Conservation (phyloP, 2,329 filamentous ascomycete genomes). For the Penicillium polonicum region DNA sequence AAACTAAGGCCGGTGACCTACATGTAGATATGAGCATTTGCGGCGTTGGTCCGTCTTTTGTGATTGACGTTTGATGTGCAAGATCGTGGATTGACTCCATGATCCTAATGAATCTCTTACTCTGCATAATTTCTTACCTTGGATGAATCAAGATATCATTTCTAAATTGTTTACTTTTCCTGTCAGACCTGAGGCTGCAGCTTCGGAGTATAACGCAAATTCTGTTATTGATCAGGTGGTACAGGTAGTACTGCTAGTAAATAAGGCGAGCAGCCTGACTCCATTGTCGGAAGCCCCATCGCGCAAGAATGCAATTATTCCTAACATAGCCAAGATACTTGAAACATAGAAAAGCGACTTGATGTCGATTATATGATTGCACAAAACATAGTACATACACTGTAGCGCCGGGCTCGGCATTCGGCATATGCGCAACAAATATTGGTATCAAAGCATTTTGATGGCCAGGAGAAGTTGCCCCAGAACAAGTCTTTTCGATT, state of each 20-base stretch:
- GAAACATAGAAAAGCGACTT: constrained; percentile 21
- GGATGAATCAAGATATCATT: constrained; percentile 6
- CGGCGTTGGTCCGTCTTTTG: constrained; percentile 33
- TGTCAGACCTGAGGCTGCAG: neutral
- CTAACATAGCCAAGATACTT: neutral
- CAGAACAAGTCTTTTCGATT: constrained; percentile 3
- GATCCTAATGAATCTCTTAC: constrained; percentile 25
- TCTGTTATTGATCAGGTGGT: neutral
- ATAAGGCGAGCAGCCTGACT: neutral
- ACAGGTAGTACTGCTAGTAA: neutral
- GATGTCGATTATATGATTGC: constrained; percentile 23
- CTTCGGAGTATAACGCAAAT: neutral
- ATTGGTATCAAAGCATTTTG: constrained; percentile 29
- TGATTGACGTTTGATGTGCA: constrained; percentile 24
- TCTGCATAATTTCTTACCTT: constrained; percentile 4
- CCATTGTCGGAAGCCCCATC: neutral
- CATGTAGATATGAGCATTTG: constrained; percentile 45
- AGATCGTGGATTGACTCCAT: constrained; percentile 23
- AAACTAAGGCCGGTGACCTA: constrained; percentile 36
- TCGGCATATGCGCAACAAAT: constrained; percentile 19
- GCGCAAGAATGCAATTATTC: neutral
- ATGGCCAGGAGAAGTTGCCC: constrained; percentile 8
- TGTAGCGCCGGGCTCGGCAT: constrained; percentile 19
- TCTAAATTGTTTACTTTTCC: neutral
- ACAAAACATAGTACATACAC: constrained; percentile 30